Base-by-base conservation (phyloP, 2,329 filamentous ascomycete genomes). In the Penicillium sp. region DNA sequence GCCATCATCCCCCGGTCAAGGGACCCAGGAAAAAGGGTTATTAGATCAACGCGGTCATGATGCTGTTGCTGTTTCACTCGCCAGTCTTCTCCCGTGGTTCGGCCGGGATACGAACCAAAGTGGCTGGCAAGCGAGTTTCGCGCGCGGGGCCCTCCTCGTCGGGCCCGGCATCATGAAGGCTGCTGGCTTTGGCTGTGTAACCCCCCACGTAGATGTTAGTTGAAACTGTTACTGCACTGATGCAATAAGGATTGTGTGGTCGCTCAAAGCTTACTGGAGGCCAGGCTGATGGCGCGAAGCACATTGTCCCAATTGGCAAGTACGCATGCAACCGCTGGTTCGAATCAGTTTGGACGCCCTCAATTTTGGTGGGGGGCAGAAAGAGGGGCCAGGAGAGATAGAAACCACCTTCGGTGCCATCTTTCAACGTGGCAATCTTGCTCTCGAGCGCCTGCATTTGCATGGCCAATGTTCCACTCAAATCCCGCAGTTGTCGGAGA, bases 291-390 rank as follows among this genome's bases (percentile, higher is more conserved):
- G 46, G 86, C 85, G 53, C 84, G 78, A 50, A 89, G 73, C 31
- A 89, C 86, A 66, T 85, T 87, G 54, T 86, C 83, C 86, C 86
- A 89, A 69, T 88, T 89, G 40, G 84, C 82, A 68, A 89, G 79
- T n/a, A 89, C 86, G 47, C 83, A 84, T 55, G 86, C 86, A 58
- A 89, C 84, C 60, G 85, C 85, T 85, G 71, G 18, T 39, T 58
- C 47, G 58, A 50, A 40, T 55, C 40, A 66, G 59, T 51, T 33
- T 33, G 16, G 13, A 43, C 14, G 18, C 36, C 49, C 36, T 19
- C 24, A 18, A 13, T 6, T 4, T 16, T 14, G 13, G 27, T 39
- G 22, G 19, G 35, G 22, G 31, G 5, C 31, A 31, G 31, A 9
- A 36, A 43, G 46, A 56, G 44, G 46, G 50, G 50, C 52, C 22